phyloP scores from a whole-genome alignment of 306 rosid genomes.

The Pachyrhizus erosus region DNA sequence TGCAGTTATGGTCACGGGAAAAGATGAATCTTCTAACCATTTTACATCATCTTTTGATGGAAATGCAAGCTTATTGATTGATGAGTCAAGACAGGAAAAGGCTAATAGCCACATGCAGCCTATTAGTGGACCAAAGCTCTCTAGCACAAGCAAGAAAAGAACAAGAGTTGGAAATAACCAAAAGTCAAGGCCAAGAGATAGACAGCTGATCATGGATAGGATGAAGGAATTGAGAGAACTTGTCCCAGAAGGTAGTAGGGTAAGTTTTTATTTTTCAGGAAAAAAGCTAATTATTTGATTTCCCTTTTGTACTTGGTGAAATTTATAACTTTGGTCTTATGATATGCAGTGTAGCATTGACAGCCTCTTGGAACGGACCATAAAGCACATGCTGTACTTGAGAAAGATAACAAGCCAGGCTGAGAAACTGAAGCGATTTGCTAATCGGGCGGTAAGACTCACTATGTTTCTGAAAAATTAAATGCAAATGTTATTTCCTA shows the following conservation, averaged over 20 bases:
- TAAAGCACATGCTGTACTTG: slow-evolving; percentile 81
- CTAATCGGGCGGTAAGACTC: slow-evolving; percentile 56
- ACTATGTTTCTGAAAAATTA: not conserved
- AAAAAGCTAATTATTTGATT: not conserved
- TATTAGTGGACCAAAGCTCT: slow-evolving; percentile 48
- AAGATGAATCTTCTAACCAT: slow-evolving; percentile 37
- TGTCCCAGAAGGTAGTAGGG: slow-evolving; percentile 85
- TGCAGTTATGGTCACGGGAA: slow-evolving; percentile 30
- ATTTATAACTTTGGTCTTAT: slow-evolving; percentile 14
- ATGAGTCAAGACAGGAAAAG: slow-evolving; percentile 43
- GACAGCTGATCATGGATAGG: slow-evolving; percentile 92
- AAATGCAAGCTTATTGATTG: slow-evolving; percentile 46
- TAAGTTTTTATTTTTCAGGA: slow-evolving; percentile 38
- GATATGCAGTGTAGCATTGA: slow-evolving; percentile 90
- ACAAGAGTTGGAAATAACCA: slow-evolving; percentile 46
- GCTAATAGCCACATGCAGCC: slow-evolving; percentile 28
- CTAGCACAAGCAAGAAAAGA: slow-evolving; percentile 51
- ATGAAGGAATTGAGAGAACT: slow-evolving; percentile 91
- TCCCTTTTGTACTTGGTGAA: not conserved
- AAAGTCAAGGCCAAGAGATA: slow-evolving; percentile 84
- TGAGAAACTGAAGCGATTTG: slow-evolving; percentile 62
- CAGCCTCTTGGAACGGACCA: slow-evolving; percentile 78
- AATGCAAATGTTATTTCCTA: not conserved
- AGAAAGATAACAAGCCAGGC: slow-evolving; percentile 69
- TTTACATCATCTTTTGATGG: slow-evolving; percentile 53